These are phyloP conservation scores for Petasospora rhodanensis DNA, from an alignment of 1,139 yeast species.

Conservation along the genomic window DNA sequence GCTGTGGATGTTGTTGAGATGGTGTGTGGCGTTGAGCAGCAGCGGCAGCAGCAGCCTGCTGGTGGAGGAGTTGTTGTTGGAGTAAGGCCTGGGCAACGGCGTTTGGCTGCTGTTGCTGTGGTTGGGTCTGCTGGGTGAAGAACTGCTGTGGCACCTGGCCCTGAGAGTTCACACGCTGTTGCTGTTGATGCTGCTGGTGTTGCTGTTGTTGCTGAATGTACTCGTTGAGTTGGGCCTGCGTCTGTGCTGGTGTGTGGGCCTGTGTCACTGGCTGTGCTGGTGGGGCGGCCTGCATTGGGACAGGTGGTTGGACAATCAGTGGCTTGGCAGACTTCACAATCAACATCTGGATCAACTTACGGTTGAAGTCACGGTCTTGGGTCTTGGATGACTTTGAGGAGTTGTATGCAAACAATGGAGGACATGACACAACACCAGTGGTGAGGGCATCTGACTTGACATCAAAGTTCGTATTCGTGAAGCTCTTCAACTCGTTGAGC, in stretches of 20 bases:
- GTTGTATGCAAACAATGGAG: constrained; percentile 41
- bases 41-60: constrained; percentile 11
- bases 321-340: constrained; percentile 20
- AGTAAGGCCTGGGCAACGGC: constrained; percentile 19
- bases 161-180: constrained; percentile 10
- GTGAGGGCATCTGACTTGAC: constrained; percentile 34
- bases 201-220: constrained; percentile 7
- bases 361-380: constrained; percentile 25
- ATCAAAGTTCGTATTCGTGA: constrained; percentile 30
- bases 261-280: constrained; percentile 21
- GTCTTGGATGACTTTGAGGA: constrained; percentile 22
- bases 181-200: not conserved
- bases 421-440: constrained; percentile 32
- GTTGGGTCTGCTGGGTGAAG: constrained; percentile 18
- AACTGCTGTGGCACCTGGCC: constrained; percentile 8
- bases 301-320: constrained; percentile 25
- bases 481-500: constrained; percentile 26
- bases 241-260: constrained; percentile 20
- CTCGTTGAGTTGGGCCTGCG: constrained; percentile 9
- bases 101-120: constrained; percentile 22
- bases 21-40: not conserved
- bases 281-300: constrained; percentile 22
- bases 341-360: constrained; percentile 28
- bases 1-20: constrained; percentile 22
- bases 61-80: constrained; percentile 21